phyloP scores from a whole-genome alignment of 345 rosid species.

The Eucalyptus camaldulensis region DNA sequence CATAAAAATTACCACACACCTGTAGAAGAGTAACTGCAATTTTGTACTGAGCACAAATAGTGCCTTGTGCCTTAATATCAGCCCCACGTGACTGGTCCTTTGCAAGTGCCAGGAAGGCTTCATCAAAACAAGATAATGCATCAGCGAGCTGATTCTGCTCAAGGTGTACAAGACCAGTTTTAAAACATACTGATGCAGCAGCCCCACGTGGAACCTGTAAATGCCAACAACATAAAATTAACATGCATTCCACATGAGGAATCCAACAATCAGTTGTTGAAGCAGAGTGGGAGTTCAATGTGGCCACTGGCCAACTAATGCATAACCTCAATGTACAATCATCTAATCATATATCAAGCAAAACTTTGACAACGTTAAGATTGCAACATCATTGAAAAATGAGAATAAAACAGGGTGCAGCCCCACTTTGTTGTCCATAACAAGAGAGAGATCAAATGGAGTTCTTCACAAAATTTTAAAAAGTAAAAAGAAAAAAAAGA shows the following conservation, averaged over 20 bases:
- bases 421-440: not conserved
- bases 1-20: slow-evolving; percentile 18
- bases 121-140: slow-evolving; percentile 92
- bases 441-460: not conserved
- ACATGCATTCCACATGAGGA: not conserved
- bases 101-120: slow-evolving; percentile 94
- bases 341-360: not conserved
- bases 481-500: not conserved
- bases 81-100: slow-evolving; percentile 96
- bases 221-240: not conserved
- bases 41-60: slow-evolving; percentile 97
- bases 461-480: not conserved
- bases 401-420: not conserved
- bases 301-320: not conserved
- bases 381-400: not conserved
- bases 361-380: not conserved
- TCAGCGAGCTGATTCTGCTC: slow-evolving; percentile 98
- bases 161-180: slow-evolving; percentile 91
- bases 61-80: slow-evolving; percentile 94
- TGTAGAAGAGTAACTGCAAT: slow-evolving; percentile 84
- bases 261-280: not conserved
- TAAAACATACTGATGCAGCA: slow-evolving; percentile 83
- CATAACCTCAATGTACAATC: not conserved
- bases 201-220: slow-evolving; percentile 93
- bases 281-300: not conserved